A percentile compares a stretch with the other conserved stretches of the same genome.
Conservation (phyloP, 345 rosid genomes). For the Eucalyptus tenuipes region DNA sequence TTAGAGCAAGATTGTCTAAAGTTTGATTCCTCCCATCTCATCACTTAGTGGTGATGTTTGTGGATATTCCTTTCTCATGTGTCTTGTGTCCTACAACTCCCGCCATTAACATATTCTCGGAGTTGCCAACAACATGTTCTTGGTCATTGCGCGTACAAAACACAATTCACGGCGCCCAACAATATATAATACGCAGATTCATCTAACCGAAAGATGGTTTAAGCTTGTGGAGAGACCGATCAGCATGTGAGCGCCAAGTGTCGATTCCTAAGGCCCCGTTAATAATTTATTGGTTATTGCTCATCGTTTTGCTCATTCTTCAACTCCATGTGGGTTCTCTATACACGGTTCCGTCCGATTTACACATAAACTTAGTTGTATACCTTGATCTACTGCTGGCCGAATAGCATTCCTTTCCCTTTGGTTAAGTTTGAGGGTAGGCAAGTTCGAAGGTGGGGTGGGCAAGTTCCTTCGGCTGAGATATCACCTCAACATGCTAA, state of each 20-base stretch:
- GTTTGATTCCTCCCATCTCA: not conserved
- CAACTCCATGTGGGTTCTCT: not conserved
- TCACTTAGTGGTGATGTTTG: not conserved
- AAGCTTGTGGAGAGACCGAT: not conserved
- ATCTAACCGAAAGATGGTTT: not conserved
- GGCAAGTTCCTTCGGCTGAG: not conserved
- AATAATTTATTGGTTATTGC: not conserved
- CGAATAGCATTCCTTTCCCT: not conserved
- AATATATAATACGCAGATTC: not conserved
- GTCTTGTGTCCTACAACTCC: not conserved
- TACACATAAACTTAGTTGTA: not conserved
- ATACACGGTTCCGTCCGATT: not conserved
- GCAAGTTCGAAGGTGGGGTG: not conserved
- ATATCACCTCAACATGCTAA: not conserved
- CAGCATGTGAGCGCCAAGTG: not conserved
- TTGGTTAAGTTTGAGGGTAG: not conserved
- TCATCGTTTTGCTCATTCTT: not conserved
- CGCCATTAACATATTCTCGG: not conserved
- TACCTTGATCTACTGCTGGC: not conserved
- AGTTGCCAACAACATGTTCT: not conserved
- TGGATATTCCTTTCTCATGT: not conserved
- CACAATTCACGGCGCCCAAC: not conserved
- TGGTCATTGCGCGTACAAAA: not conserved
- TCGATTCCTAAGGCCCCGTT: not conserved
- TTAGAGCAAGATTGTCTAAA: not conserved